Evolutionary conservation across 192 early-diverging fungal species (phyloP), one percentile per base, ranked within the genome.

Genomic region (Umbelopsis sp.): DNA sequence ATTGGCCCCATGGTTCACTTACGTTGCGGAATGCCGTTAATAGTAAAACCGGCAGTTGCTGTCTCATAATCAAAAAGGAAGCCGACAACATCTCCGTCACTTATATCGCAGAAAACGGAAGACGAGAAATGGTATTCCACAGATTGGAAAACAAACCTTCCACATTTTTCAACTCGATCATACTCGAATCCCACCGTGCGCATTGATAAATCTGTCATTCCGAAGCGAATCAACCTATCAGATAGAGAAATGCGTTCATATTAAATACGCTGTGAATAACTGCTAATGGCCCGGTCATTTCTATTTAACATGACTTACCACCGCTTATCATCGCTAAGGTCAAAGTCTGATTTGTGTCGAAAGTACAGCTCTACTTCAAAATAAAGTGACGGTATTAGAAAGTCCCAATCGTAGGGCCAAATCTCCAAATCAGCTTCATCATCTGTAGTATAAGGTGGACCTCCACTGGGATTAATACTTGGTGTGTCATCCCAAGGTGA

Each of bases 71-170:
- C 45, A 50, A 50, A 73, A 2, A 71, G 12, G 14, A 74, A 43
- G 9, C 77, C 77, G 16, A 78, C 16, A 6, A 34, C 65, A n/a
- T 74, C 72, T 31, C 72, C 77, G 66, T 78, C 71, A 12, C 45
- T 31, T 2, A 78, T 31, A 3, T 62, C 31, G 26, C 29, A 34
- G 17, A 20, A n/a, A 4, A 62, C 56, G 31, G 56, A 62, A 16
- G 25, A n/a, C 29, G 56, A 62, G 20, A 62, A 34, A 62, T 62
- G 56, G 31, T 34, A 32, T 12, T 62, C 56, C 5, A 31, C 56
- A 17, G 56, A 62, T 31, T 62, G 56, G 12, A 62, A 62, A 17
- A 62, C 56, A 20, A 62, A 62, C 29, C 12, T 34, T 20, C 56
- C 25, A 31, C 29, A 32, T 34, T 62, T 62, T 62, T 62, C 12